Base-by-base conservation (phyloP, 805 yeast species). In the Kuraishia cidri region DNA sequence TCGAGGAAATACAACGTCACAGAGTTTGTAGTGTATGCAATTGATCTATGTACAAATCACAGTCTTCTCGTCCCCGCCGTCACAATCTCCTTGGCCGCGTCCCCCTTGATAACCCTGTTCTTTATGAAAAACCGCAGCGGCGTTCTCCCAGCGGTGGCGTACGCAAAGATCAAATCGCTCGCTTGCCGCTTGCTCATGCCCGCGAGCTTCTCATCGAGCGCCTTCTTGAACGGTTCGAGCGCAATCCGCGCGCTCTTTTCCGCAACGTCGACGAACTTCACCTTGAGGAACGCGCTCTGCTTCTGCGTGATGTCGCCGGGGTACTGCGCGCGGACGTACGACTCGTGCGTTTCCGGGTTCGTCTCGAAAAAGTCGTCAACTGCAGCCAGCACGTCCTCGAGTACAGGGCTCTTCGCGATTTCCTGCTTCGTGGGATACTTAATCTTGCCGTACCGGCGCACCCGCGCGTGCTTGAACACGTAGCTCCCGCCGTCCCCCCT, bases 141-240 rank as follows among this genome's bases (percentile, higher is more conserved):
- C 24, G 44, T 38, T 2, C 44, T 38, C 6, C 56, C 48, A 1
- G 56, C 46, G 7, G 52, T 45, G 1, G 54, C 47, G 32, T 45
- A 53, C 1, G 47, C 56, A 35, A 50, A 56, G 6, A 56, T 56
- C 33, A 56, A 30, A 18, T 46, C 38, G 8, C 52, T 43, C 3
- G 61, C 63, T 5, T 36, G 40, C 10, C 39, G 31, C 29, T 46
- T 53, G 5, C 48, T 37, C 35, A 55, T 24, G 3, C 23, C 15
- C 2, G 21, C 12, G 5, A 56, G 26, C 24, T 39, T 40, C 6
- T 30, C 19, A 5, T 41, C 35, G 11, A 54, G 37, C 4, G 33
- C 30, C 3, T 14, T 14, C 3, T 22, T 25, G 31, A 54, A 52
- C 15, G 32, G 39, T 2, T 25, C 38, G 11, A 36, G n/a, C 15